phyloP scores from a whole-genome alignment of 164 flowering plant genomes.

The Tinospora cordifolia region DNA sequence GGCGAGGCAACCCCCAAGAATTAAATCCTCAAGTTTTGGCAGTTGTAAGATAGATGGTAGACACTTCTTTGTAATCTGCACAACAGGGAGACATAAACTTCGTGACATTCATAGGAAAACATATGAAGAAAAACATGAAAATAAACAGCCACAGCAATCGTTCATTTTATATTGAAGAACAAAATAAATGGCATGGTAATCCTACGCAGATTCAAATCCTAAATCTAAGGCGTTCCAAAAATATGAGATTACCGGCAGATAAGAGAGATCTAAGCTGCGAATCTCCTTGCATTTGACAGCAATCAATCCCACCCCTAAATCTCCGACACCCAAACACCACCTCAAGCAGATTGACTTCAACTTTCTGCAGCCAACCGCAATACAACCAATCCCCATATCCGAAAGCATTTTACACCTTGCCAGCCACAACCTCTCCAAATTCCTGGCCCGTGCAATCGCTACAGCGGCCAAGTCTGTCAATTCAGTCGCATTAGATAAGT shows the following conservation, averaged over 20 bases:
- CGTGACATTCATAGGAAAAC: background rate
- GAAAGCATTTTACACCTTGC: conserved; percentile 68
- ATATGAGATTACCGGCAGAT: conserved; percentile 50
- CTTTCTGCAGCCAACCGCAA: conserved; percentile 79
- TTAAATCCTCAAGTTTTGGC: conserved; percentile 59
- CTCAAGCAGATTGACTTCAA: conserved; percentile 58
- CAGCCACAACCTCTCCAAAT: conserved; percentile 64
- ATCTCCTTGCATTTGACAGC: conserved; percentile 74
- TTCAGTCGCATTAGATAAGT: conserved; percentile 61
- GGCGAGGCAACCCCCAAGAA: conserved; percentile 69
- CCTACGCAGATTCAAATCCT: too few species aligned
- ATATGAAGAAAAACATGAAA: background rate
- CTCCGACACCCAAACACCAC: conserved; percentile 81
- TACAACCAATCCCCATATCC: conserved; percentile 83
- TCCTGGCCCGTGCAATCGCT: conserved; percentile 59
- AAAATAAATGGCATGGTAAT: too few species aligned
- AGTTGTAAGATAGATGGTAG: conserved; percentile 52
- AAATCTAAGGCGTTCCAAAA: too few species aligned
- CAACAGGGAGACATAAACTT: conserved; percentile 5
- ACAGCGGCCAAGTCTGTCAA: conserved; percentile 54
- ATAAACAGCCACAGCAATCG: too few species aligned
- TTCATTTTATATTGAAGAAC: too few species aligned
- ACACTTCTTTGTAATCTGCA: conserved; percentile 70
- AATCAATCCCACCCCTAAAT: conserved; percentile 71
- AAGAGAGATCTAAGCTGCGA: conserved; percentile 69